These are phyloP conservation scores for Diaporthe sp. DNA, from an alignment of 2,329 filamentous ascomycete genomes.

Conservation along the genomic window DNA sequence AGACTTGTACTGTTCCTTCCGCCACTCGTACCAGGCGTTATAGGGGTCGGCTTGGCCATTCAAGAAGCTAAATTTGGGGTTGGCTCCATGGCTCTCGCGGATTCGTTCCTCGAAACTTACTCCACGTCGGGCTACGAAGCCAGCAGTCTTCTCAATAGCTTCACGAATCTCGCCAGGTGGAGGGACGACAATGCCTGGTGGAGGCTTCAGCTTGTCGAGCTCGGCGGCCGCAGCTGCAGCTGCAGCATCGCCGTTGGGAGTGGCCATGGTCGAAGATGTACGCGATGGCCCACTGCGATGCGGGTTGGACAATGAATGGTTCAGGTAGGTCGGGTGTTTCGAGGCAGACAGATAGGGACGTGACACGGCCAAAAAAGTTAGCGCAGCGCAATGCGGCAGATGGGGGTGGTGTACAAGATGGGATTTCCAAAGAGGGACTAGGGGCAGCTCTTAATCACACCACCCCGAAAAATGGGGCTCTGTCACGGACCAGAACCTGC, in stretches of 20 bases:
- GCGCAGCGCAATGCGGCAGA: not conserved
- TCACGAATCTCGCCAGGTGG: conserved; percentile 86
- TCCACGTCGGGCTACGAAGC: conserved; percentile 83
- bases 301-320: conserved; percentile 39
- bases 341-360: conserved; percentile 19
- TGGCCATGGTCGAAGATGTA: conserved; percentile 51
- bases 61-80: conserved; percentile 94
- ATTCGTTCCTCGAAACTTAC: conserved; percentile 85
- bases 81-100: conserved; percentile 84
- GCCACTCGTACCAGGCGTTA: conserved; percentile 91
- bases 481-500: not conserved
- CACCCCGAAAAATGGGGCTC: not conserved
- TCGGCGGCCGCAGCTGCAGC: conserved; percentile 60
- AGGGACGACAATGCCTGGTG: conserved; percentile 86
- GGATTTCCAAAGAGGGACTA: not conserved
- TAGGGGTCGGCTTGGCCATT: conserved; percentile 87
- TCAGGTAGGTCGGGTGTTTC: conserved; percentile 43
- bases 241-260: conserved; percentile 67
- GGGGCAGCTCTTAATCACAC: conserved; percentile 14
- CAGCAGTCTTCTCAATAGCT: conserved; percentile 93
- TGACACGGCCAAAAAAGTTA: conserved; percentile 29
- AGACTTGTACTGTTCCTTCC: conserved; percentile 85
- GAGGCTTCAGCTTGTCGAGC: conserved; percentile 81
- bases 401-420: no score
- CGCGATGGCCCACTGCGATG: conserved; percentile 43